Evolutionary conservation across 2,329 filamentous ascomycete species (phyloP).

Genomic region (Fusarium guadeloupense): DNA sequence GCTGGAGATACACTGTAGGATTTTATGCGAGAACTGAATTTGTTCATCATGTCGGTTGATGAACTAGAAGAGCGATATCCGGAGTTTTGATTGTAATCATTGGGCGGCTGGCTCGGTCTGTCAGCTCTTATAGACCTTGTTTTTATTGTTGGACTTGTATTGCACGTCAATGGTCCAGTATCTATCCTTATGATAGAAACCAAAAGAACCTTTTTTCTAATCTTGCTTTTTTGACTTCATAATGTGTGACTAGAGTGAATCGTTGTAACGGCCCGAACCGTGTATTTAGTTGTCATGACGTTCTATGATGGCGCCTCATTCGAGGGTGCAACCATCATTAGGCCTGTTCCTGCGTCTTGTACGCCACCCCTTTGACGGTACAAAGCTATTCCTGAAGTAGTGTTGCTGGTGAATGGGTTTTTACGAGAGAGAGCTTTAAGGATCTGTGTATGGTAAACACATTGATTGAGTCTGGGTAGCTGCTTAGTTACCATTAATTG

Average conservation of each 20-base stretch:
- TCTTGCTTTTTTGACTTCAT: background rate
- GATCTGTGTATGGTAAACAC: too few species aligned
- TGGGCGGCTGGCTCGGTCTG: conserved; percentile 24
- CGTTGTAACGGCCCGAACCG: conserved; percentile 16
- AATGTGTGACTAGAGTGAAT: background rate
- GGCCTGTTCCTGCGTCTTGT: conserved; percentile 20
- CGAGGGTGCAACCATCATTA: background rate
- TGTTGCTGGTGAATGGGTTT: background rate
- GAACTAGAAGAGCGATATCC: conserved; percentile 39
- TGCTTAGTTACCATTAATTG: too few species aligned
- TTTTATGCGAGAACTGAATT: conserved; percentile 28
- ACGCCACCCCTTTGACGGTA: conserved; percentile 1
- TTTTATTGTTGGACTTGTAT: conserved; percentile 2
- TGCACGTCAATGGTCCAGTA: background rate
- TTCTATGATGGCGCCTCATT: conserved; percentile 1
- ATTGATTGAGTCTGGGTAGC: too few species aligned
- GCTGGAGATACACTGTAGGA: conserved; percentile 11
- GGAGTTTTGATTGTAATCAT: conserved; percentile 44
- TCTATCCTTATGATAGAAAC: conserved; percentile 6
- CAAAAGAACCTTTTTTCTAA: conserved; percentile 3
- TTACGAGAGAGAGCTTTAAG: background rate
- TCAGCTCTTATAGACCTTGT: conserved; percentile 9
- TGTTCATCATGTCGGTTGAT: conserved; percentile 30
- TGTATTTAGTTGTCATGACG: conserved; percentile 1
- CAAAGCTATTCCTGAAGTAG: background rate